Conservation (phyloP, 2,329 filamentous ascomycete species). For the Curvularia spicifera region DNA sequence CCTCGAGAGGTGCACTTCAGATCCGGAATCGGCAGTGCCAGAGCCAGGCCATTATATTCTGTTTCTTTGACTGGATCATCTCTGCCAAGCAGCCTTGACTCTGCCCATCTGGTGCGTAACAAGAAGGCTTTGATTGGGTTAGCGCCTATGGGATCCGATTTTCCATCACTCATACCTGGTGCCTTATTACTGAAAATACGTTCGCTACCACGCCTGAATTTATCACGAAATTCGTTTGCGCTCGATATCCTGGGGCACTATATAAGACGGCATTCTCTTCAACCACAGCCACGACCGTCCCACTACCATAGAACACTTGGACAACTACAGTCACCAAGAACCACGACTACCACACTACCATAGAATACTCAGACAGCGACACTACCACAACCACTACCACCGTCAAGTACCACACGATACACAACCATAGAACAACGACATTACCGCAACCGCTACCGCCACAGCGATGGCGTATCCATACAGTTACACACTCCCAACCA, state of each 20-base stretch:
- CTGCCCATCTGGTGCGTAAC: background rate
- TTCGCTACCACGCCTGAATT: background rate
- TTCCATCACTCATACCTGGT: background rate
- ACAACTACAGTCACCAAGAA: conserved; percentile 1
- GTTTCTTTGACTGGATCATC: background rate
- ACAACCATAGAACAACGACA: background rate
- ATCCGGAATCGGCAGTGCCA: background rate
- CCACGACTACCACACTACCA: background rate
- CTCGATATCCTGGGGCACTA: conserved; percentile 3
- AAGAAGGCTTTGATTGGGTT: background rate
- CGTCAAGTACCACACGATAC: background rate
- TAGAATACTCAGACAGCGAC: background rate
- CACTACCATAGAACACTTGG: conserved; percentile 1
- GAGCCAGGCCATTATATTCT: background rate
- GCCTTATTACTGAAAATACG: background rate
- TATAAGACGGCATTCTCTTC: conserved; percentile 4
- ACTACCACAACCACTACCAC: background rate
- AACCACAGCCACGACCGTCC: background rate
- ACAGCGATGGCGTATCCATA: background rate
- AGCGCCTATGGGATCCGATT: background rate
- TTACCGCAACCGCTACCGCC: background rate
- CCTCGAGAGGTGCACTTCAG: background rate
- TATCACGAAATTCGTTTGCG: background rate
- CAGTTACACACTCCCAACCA: background rate
- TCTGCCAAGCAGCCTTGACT: background rate